Conservation (phyloP, 306 rosid genomes). For the Lathyrus sativus region DNA sequence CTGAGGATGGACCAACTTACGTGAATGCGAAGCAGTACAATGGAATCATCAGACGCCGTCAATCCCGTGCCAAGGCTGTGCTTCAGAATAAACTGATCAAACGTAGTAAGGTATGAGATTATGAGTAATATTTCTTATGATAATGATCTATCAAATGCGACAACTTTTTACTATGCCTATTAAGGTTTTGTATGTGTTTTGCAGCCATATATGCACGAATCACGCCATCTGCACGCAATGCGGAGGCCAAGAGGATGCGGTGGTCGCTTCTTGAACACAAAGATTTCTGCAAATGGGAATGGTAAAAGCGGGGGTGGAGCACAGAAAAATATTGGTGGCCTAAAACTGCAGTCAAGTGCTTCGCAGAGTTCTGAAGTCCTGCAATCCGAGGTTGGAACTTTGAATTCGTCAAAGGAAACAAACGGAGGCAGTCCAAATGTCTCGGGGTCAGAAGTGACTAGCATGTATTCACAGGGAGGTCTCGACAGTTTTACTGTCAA, state of each 20-base stretch:
- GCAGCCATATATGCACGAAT: conserved; percentile 96
- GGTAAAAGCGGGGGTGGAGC: conserved; percentile 39
- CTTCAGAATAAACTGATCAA: conserved; percentile 54
- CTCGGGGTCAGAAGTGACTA: conserved; percentile 78
- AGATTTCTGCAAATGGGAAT: conserved; percentile 34
- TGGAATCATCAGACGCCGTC: conserved; percentile 90
- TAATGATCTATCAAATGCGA: not conserved
- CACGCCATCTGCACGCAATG: conserved; percentile 94
- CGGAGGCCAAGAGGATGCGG: conserved; percentile 95
- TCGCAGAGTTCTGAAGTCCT: conserved; percentile 72
- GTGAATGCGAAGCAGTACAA: conserved; percentile 96
- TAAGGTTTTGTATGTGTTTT: conserved; percentile 34
- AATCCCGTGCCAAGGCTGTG: conserved; percentile 86
- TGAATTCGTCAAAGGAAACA: conserved; percentile 67
- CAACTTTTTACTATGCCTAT: not conserved
- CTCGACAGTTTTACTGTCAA: conserved; percentile 52
- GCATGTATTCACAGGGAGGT: conserved; percentile 63
- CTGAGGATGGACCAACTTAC: conserved; percentile 84
- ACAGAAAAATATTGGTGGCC: conserved; percentile 37
- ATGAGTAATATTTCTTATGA: conserved; percentile 2
- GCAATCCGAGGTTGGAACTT: conserved; percentile 70
- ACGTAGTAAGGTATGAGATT: conserved; percentile 65
- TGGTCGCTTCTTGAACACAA: conserved; percentile 88
- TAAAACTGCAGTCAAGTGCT: conserved; percentile 46
- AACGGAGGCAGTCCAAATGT: conserved; percentile 62